A percentile compares a stretch with the other conserved stretches of the same genome.
These are phyloP conservation scores for Wickerhamia fluorescens DNA, from an alignment of 805 yeast genomes.

Conservation along the genomic window DNA sequence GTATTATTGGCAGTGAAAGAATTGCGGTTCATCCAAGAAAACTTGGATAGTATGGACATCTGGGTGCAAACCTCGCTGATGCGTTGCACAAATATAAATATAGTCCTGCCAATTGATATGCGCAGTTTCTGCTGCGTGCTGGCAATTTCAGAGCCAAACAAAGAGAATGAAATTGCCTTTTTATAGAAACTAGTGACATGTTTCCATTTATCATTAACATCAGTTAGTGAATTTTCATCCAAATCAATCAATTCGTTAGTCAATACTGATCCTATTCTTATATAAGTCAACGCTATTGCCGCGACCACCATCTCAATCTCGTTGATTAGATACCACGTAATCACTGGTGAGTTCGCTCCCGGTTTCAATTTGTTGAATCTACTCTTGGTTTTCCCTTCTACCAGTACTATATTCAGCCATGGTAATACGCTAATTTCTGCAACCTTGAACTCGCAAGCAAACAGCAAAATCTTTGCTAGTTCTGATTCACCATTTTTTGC, in stretches of 20 bases:
- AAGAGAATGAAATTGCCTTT: conserved; percentile 19
- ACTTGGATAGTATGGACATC: conserved; percentile 32
- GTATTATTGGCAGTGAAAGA: conserved; percentile 4
- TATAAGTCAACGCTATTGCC: conserved; percentile 22
- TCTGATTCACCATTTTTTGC: conserved; percentile 1
- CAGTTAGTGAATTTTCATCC: conserved; percentile 5
- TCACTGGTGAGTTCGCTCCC: neutral
- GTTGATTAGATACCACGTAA: conserved; percentile 22
- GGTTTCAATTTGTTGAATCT: conserved; percentile 3
- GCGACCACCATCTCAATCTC: conserved; percentile 23
- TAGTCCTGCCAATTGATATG: too few species aligned
- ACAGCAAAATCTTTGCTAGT: conserved; percentile 1
- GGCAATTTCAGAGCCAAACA: too few species aligned
- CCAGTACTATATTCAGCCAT: too few species aligned
- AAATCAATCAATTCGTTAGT: conserved; percentile 29
- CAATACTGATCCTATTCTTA: conserved; percentile 28
- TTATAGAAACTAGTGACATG: conserved; percentile 27
- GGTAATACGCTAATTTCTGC: conserved; percentile 7
- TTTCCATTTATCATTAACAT: conserved; percentile 27
- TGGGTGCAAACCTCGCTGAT: conserved; percentile 28
- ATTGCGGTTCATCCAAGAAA: conserved; percentile 30
- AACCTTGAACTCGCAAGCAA: conserved; percentile 3
- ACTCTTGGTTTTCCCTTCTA: conserved; percentile 4
- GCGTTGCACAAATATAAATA: conserved; percentile 14
- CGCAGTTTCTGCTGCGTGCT: too few species aligned